Conservation (phyloP, 2,329 filamentous ascomycete genomes). For the Laburnicola sp. region DNA sequence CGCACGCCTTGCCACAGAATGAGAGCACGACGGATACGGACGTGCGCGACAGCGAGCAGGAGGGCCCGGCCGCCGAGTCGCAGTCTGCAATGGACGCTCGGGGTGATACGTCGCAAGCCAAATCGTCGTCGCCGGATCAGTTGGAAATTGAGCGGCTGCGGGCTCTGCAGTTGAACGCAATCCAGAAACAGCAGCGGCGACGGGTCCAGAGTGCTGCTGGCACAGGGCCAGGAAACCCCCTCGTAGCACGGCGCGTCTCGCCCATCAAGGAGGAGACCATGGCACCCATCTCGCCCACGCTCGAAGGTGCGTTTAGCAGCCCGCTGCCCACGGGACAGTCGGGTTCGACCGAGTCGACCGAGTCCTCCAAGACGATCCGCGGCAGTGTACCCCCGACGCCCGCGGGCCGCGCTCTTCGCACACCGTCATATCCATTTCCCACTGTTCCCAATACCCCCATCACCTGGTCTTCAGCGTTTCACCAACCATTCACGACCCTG, state of each 20-base stretch:
- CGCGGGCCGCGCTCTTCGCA: constrained; percentile 58
- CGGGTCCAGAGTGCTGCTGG: constrained; percentile 22
- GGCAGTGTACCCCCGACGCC: constrained; percentile 63
- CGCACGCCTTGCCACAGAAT: constrained; percentile 14
- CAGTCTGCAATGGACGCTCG: neutral
- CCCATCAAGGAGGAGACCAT: constrained; percentile 67
- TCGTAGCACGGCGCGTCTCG: constrained; percentile 53
- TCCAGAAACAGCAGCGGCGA: constrained; percentile 46
- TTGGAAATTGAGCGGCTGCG: constrained; percentile 46
- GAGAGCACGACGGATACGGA: constrained; percentile 27
- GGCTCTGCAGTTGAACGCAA: constrained; percentile 47
- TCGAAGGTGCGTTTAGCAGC: constrained; percentile 49
- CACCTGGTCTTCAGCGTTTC: constrained; percentile 55
- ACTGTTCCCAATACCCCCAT: constrained; percentile 61
- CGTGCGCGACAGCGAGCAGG: constrained; percentile 24
- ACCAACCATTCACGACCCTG: constrained; percentile 65
- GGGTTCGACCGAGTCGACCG: constrained; percentile 66
- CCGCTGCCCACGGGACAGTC: constrained; percentile 42
- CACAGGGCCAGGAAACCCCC: constrained; percentile 14
- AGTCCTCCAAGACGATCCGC: constrained; percentile 70
- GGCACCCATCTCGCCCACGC: constrained; percentile 43
- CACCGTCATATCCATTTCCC: constrained; percentile 86
- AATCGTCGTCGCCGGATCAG: constrained; percentile 40
- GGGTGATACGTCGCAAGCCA: constrained; percentile 19
- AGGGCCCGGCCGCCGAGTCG: constrained; percentile 1